Evolutionary conservation across 441 rosid species (phyloP).

Genomic region (Syzygium malaccense): DNA sequence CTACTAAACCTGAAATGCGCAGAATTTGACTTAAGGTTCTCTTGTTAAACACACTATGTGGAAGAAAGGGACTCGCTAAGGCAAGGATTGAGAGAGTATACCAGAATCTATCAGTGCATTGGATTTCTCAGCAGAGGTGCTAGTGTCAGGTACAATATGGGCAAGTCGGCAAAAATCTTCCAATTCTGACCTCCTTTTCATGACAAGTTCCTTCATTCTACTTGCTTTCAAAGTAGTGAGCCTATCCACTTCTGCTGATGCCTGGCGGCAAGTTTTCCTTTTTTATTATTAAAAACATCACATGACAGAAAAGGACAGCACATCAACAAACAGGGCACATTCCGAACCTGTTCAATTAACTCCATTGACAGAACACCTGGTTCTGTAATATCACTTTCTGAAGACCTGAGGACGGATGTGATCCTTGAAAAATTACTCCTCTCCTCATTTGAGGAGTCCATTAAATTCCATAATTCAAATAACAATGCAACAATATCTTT

Average conservation of each 20-base stretch:
- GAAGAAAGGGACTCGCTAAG: not conserved
- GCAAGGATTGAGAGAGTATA: constrained; percentile 9
- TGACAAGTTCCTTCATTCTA: constrained; percentile 69
- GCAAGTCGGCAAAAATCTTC: constrained; percentile 48
- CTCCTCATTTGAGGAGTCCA: constrained; percentile 83
- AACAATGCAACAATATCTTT: constrained; percentile 54
- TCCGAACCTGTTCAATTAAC: constrained; percentile 64
- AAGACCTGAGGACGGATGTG: constrained; percentile 39
- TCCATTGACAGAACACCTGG: constrained; percentile 66
- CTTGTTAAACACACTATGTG: not conserved
- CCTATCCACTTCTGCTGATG: constrained; percentile 61
- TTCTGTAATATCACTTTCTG: constrained; percentile 62
- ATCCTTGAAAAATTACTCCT: constrained; percentile 46
- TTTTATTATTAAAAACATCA: not conserved
- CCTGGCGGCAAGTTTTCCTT: constrained; percentile 26
- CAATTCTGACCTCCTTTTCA: constrained; percentile 59
- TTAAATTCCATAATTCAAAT: constrained; percentile 84
- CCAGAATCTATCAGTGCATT: constrained; percentile 70
- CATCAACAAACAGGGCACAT: not conserved
- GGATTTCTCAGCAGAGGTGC: constrained; percentile 68
- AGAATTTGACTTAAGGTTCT: not conserved
- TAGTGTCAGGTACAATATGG: constrained; percentile 56
- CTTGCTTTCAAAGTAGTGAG: constrained; percentile 52
- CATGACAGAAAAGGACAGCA: not conserved
- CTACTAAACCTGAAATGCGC: constrained; percentile 45